phyloP scores from a whole-genome alignment of 2,329 filamentous ascomycete species.

The Alternaria atra region DNA sequence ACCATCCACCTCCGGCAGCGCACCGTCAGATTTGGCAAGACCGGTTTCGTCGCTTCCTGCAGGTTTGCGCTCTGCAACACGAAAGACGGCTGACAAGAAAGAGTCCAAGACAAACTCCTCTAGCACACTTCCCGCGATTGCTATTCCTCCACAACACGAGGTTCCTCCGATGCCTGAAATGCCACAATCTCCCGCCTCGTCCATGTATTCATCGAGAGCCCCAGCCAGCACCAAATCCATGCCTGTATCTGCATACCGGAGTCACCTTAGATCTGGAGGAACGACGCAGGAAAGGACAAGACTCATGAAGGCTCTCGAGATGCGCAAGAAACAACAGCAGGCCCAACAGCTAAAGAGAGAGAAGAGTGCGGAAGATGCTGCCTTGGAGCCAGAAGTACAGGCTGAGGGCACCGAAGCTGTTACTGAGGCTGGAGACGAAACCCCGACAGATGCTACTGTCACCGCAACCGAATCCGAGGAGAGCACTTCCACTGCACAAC shows the following conservation, averaged over 20 bases:
- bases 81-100: conserved; percentile 42
- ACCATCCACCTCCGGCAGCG: conserved; percentile 65
- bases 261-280: conserved; percentile 55
- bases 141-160: conserved; percentile 44
- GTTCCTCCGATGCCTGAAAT: conserved; percentile 48
- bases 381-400: conserved; percentile 10
- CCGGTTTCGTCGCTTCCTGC: conserved; percentile 82
- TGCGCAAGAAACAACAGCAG: conserved; percentile 81
- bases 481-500: conserved; percentile 1
- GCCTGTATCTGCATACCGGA: conserved; percentile 50
- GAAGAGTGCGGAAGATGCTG: conserved; percentile 21
- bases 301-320: conserved; percentile 91
- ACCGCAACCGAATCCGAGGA: conserved; percentile 8
- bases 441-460: not conserved
- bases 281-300: conserved; percentile 90
- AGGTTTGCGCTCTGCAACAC: conserved; percentile 69
- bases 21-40: conserved; percentile 60
- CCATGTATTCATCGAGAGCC: conserved; percentile 50
- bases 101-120: conserved; percentile 50
- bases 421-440: not conserved
- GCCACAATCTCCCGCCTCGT: conserved; percentile 49
- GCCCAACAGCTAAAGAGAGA: conserved; percentile 33
- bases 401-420: conserved; percentile 7
- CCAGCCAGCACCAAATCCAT: conserved; percentile 56
- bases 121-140: conserved; percentile 39